Conservation (phyloP, 371 early-diverging fungal species). For the Funneliformis caledonium region DNA sequence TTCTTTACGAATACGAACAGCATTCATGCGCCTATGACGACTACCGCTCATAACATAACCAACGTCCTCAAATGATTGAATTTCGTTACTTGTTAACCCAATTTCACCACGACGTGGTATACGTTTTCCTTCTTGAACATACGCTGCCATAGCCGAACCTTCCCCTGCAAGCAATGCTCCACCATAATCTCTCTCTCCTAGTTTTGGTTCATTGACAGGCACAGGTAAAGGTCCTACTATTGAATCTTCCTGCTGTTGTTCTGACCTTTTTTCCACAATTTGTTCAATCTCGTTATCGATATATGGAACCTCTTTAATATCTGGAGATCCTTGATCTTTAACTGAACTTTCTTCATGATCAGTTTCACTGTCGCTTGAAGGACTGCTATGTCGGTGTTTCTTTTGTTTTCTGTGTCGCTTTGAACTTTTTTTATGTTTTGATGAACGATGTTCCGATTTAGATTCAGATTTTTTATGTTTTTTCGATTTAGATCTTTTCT, state of each 20-base stretch:
- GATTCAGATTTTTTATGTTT: slow-evolving; percentile 26
- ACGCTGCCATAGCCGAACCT: slow-evolving; percentile 85
- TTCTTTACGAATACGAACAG: slow-evolving; percentile 94
- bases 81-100: slow-evolving; percentile 83
- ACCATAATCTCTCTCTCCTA: slow-evolving; percentile 75
- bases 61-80: slow-evolving; percentile 80
- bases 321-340: slow-evolving; percentile 31
- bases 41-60: slow-evolving; percentile 97
- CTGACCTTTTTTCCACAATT: slow-evolving; percentile 59
- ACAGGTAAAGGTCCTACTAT: slow-evolving; percentile 66
- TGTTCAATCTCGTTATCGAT: slow-evolving; percentile 53
- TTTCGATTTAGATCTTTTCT: slow-evolving; percentile 13
- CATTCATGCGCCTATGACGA: slow-evolving; percentile 94
- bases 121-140: slow-evolving; percentile 91
- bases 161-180: slow-evolving; percentile 79
- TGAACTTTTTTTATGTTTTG: slow-evolving; percentile 29
- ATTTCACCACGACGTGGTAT: slow-evolving; percentile 98
- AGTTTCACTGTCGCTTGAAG: slow-evolving; percentile 6
- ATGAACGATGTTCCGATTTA: not conserved
- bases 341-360: not conserved
- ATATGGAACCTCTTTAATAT: slow-evolving; percentile 40
- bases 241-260: slow-evolving; percentile 65
- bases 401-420: not conserved
- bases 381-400: not conserved
- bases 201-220: slow-evolving; percentile 55